Percentiles rank a stretch among this genome's conserved stretches.
These are phyloP conservation scores for Chenopodium album DNA, from an alignment of 148 eudicot species.

Conservation along the genomic window DNA sequence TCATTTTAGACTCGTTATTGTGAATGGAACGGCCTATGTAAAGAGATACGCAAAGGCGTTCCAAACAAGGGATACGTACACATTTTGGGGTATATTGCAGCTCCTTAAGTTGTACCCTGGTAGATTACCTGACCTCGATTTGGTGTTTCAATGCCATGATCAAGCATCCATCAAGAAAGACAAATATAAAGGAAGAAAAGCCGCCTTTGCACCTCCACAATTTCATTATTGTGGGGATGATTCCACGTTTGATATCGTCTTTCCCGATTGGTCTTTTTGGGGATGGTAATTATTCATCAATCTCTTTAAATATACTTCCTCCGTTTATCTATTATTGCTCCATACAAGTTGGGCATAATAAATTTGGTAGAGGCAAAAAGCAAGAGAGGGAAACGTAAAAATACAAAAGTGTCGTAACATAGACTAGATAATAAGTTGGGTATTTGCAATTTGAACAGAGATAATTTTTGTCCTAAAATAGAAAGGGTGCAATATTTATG, in stretches of 20 bases:
- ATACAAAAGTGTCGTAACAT: no score
- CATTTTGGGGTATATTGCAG: slow-evolving; percentile 63
- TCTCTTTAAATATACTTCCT: no score
- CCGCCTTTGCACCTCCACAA: slow-evolving; percentile 52
- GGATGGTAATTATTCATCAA: slow-evolving; percentile 43
- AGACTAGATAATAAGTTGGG: no score
- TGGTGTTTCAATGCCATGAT: slow-evolving; percentile 61
- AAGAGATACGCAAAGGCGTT: slow-evolving; percentile 43
- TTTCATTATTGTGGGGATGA: slow-evolving; percentile 56
- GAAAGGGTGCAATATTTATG: no score
- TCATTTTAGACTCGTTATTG: slow-evolving; percentile 50
- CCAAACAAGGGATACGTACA: slow-evolving; percentile 47
- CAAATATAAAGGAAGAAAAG: slow-evolving; percentile 12
- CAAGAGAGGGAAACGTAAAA: no score
- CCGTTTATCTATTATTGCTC: no score
- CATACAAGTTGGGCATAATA: no score
- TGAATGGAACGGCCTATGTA: slow-evolving; percentile 57
- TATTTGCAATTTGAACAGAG: no score
- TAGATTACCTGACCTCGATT: slow-evolving; percentile 52
- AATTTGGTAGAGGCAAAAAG: no score
- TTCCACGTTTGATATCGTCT: slow-evolving; percentile 44
- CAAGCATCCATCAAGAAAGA: slow-evolving; percentile 30
- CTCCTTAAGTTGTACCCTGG: slow-evolving; percentile 63
- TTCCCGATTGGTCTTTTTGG: slow-evolving; percentile 84
- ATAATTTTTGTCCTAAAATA: no score